Base-by-base conservation (phyloP, 306 rosid genomes). In the Elaeagnus macrophylla region DNA sequence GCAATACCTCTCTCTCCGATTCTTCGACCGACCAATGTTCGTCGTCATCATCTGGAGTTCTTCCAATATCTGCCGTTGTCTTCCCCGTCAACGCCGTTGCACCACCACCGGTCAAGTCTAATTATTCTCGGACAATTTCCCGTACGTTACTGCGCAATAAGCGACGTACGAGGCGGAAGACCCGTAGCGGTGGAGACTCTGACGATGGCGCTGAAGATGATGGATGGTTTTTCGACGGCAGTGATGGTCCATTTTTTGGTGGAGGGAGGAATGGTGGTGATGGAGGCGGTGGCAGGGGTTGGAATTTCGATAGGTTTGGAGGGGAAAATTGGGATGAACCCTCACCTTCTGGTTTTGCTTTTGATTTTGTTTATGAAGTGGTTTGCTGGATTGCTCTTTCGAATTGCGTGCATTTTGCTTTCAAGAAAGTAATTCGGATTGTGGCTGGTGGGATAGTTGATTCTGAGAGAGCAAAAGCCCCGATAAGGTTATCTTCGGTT, bases 281-380 rank as follows among this genome's bases (percentile, higher is more conserved):
- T 0, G 71, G 81, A 0, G 61, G 89, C 15, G 65, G 83, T 1
- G 84, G 94, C 1, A 53, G 88, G 38, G 84, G 94, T 12, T 81
- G 95, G 97, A 86, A 86, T 78, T 78, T 60, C 38, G 80, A 67
- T 53, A 40, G 83, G 16, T 90, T 72, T 49, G 97, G 94, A 20
- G 94, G 86, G 36, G 52, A 71, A 47, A 63, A 47, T 72, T 83
- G 88, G 88, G 93, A 86, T 18, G 94, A 83, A 51, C 60, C 76
- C 0, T 72, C 86, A 6, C 44, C 75, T 59, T 72, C 81, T 6
- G 93, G 82, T 48, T 91, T 95, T 12, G 94, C 95, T 3, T 76
- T 83, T 19, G 82, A 86, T 75, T 90, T 90, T 51, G 83, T 90
- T 51, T 90, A 86, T 68, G 83, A 84, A 75, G 94, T 84, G 68